These are phyloP conservation scores for Diaporthe vaccinii DNA, from an alignment of 2,329 filamentous ascomycete species.

Conservation along the genomic window DNA sequence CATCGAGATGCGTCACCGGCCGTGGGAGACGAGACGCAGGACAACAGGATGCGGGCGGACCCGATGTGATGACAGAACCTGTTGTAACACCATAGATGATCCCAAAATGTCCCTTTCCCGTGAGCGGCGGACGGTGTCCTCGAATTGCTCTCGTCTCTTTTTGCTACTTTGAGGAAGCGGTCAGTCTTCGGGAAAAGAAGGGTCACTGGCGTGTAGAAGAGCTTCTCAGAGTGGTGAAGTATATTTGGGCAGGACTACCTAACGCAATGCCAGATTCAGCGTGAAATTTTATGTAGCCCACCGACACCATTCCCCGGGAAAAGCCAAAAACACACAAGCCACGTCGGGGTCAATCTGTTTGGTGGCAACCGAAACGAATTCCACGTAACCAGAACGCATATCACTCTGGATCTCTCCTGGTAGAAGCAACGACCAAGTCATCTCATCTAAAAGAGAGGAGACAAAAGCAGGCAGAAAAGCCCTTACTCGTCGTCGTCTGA, in stretches of 20 bases:
- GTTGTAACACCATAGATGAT: background rate
- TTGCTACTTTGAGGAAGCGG: too few relatives aligned
- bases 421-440: background rate
- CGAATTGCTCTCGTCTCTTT: background rate
- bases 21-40: background rate
- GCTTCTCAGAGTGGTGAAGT: background rate
- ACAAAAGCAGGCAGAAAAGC: background rate
- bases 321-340: constrained; percentile 25
- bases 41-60: background rate
- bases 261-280: constrained; percentile 4
- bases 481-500: constrained; percentile 57
- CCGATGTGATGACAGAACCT: background rate
- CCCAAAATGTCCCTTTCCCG: background rate
- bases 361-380: constrained; percentile 13
- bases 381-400: constrained; percentile 6
- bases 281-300: constrained; percentile 5
- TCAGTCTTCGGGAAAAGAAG: background rate
- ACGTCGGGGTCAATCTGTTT: constrained; percentile 39
- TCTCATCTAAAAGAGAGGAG: background rate
- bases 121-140: too few relatives aligned
- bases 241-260: constrained; percentile 3
- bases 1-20: background rate
- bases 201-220: background rate
- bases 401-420: background rate
- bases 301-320: background rate